A percentile compares a stretch with the other conserved stretches of the same genome.
Conservation (phyloP, 192 early-diverging fungal species). For the Coemansia pectinata region DNA sequence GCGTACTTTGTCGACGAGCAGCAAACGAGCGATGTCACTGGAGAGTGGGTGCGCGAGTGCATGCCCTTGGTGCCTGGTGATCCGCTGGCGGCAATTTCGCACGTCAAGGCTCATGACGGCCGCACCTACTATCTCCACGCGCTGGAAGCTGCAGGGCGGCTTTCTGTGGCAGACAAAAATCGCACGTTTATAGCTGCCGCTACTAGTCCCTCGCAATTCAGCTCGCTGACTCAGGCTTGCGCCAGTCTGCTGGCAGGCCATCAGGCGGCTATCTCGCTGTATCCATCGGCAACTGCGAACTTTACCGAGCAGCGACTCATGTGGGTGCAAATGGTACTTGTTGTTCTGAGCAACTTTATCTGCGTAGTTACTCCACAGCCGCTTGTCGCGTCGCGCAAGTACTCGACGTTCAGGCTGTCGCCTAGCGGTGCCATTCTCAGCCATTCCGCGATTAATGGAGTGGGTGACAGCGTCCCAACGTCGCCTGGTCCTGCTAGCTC, state of each 20-base stretch:
- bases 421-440: slow-evolving; percentile 9
- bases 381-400: slow-evolving; percentile 26
- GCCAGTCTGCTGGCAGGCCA: slow-evolving; percentile 31
- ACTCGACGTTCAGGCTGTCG: slow-evolving; percentile 33
- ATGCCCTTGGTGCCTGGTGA: slow-evolving; percentile 3
- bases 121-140: slow-evolving; percentile 41
- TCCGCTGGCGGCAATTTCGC: slow-evolving; percentile 1
- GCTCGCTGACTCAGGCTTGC: slow-evolving; percentile 33
- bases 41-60: slow-evolving; percentile 31
- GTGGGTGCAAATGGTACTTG: slow-evolving; percentile 48
- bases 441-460: slow-evolving; percentile 3
- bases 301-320: slow-evolving; percentile 36
- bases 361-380: slow-evolving; percentile 31
- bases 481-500: background rate
- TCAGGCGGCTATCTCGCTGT: slow-evolving; percentile 18
- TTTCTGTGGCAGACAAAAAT: slow-evolving; percentile 30
- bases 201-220: background rate
- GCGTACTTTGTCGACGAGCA: slow-evolving; percentile 47
- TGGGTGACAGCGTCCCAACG: background rate
- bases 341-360: slow-evolving; percentile 45
- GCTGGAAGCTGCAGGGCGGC: slow-evolving; percentile 34
- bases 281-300: slow-evolving; percentile 10
- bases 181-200: slow-evolving; percentile 9
- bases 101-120: slow-evolving; percentile 29
- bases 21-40: slow-evolving; percentile 24